Base-by-base conservation (phyloP, 495 filamentous ascomycete genomes). In the Aspergillus nidulans region DNA sequence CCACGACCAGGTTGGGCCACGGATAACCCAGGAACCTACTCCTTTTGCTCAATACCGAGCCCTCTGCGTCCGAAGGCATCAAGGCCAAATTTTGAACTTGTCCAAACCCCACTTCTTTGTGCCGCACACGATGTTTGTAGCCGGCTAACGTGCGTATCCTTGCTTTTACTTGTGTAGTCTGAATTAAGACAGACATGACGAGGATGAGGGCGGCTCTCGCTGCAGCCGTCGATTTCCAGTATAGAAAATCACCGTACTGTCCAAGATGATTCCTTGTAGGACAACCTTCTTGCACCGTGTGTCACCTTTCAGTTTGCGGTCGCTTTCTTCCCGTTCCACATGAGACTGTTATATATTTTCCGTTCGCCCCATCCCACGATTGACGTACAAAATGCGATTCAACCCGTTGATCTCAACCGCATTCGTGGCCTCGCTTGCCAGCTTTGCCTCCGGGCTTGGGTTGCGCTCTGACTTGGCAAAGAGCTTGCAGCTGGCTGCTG, bases 11-110 rank as follows among this genome's bases (percentile, higher is more conserved):
- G 42, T 30, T 47, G 28, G 30, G 21, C 40, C 52, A 39, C n/a
- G 6, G 13, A 48, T 3, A 48, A 12, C 43, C 30, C 30, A 40
- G 3, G 30, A 20, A 21, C 1, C 3, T 2, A 5, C 18, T 34
- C n/a, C 21, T 34, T 49, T 16, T 21, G 45, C 3, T 19, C 15
- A 2, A 3, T 28, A 15, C 23, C 26, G 6, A n/a, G 9, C 13
- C 32, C 24, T 43, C 42, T 24, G 10, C 28, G 39, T 18, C 46
- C 41, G 50, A 43, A 58, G 56, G 8, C 50, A 48, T 47, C 56
- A 39, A 43, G 25, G 13, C 18, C 34, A 23, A 38, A n/a, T 51
- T 32, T 30, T 32, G 5, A 23, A 40, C 26, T 32, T 50, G 39
- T 39, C 46, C 15, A 39, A n/a, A 44, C 43, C 25, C 18, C 43